Conservation (phyloP, 495 filamentous ascomycete genomes). For the Xylaria castorea region DNA sequence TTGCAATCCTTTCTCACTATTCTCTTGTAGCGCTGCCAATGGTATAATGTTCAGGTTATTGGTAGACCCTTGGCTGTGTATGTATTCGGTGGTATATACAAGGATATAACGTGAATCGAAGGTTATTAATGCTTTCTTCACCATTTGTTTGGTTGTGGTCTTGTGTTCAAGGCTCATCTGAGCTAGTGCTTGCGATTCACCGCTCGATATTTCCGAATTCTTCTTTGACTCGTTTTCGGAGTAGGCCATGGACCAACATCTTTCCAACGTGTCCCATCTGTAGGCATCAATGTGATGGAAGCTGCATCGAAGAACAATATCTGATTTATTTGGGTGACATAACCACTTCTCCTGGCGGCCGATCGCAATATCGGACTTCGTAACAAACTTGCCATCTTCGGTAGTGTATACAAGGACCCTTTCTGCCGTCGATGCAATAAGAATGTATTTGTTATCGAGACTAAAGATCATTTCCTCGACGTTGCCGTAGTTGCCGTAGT, state of each 20-base stretch:
- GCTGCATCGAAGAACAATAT: slow-evolving; percentile 1
- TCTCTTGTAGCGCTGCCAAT: background rate
- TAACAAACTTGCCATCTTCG: background rate
- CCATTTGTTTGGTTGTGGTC: background rate
- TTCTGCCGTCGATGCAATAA: background rate
- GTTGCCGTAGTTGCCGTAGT: background rate
- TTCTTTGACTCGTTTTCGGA: background rate
- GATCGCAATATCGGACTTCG: background rate
- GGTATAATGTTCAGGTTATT: background rate
- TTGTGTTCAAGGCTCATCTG: background rate
- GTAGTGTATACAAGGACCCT: background rate
- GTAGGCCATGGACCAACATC: background rate
- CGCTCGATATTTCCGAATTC: background rate
- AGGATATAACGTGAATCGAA: background rate
- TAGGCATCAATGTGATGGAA: background rate
- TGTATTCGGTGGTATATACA: background rate
- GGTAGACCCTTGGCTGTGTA: background rate
- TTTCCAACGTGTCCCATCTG: background rate
- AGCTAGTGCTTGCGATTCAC: background rate
- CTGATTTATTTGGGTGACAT: background rate
- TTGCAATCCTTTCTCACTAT: background rate
- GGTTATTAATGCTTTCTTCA: background rate
- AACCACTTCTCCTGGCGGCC: background rate
- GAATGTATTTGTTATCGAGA: background rate
- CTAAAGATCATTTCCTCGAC: background rate